A percentile compares a stretch with the other conserved stretches of the same genome.
Conservation (phyloP, 495 filamentous ascomycete genomes). For the Tricharina praecox region DNA sequence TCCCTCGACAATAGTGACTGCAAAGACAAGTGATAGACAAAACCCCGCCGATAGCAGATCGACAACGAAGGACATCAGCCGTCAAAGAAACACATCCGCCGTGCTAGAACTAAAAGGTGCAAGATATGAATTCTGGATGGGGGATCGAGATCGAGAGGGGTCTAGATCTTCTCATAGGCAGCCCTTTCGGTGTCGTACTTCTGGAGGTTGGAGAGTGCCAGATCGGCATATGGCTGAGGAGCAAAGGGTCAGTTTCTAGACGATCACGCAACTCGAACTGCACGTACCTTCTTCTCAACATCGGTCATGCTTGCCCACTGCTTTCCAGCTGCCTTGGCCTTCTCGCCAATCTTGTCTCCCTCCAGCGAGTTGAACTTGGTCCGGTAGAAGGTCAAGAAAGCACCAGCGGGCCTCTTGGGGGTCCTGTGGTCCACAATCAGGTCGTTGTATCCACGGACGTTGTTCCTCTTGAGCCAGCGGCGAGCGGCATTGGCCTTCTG, state of each 20-base stretch:
- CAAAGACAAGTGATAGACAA: no score
- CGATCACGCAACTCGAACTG: neutral
- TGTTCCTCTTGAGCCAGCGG: neutral
- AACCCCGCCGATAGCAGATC: no score
- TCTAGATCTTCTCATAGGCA: no score
- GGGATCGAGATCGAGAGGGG: no score
- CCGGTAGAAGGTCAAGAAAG: neutral
- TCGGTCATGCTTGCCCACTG: neutral
- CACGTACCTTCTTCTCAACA: slow-evolving; percentile 4
- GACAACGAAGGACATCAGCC: no score
- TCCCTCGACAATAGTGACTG: no score
- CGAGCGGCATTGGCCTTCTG: neutral
- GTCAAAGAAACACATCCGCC: no score
- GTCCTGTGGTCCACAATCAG: neutral
- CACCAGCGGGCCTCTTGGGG: neutral
- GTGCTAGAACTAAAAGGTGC: no score
- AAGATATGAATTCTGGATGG: no score
- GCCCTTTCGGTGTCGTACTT: neutral
- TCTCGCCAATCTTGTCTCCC: neutral
- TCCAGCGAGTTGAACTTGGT: neutral
- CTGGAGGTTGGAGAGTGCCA: neutral
- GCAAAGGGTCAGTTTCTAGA: neutral
- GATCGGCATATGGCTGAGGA: neutral
- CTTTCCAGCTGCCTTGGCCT: neutral
- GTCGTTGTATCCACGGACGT: neutral